phyloP scores from a whole-genome alignment of 495 filamentous ascomycete genomes.

The Penicillium mononematosum region DNA sequence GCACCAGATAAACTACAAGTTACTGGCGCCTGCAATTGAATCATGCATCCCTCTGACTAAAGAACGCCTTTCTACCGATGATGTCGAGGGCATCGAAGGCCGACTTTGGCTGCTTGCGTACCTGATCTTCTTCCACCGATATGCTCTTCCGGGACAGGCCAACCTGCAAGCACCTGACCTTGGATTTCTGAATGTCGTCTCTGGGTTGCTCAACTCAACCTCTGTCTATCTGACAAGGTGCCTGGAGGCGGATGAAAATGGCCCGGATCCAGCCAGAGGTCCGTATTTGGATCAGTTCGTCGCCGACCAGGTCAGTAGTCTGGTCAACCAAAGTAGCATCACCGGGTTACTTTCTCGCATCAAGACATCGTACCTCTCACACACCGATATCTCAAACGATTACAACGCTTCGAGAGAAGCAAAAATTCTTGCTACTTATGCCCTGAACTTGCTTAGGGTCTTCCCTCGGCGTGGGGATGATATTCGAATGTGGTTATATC shows the following conservation, averaged over 20 bases:
- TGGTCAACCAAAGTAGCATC: slow-evolving; percentile 66
- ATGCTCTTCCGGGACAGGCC: slow-evolving; percentile 44
- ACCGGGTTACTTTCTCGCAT: slow-evolving; percentile 55
- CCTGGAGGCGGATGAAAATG: slow-evolving; percentile 52
- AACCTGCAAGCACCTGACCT: slow-evolving; percentile 49
- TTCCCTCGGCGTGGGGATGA: slow-evolving; percentile 85
- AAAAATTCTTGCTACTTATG: slow-evolving; percentile 78
- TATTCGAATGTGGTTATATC: slow-evolving; percentile 92
- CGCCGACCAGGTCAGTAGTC: slow-evolving; percentile 56
- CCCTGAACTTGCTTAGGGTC: slow-evolving; percentile 77
- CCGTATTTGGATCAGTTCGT: slow-evolving; percentile 55
- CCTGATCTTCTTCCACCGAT: slow-evolving; percentile 70
- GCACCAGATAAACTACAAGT: slow-evolving; percentile 51
- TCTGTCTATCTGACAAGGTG: slow-evolving; percentile 56
- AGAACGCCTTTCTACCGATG: slow-evolving; percentile 24
- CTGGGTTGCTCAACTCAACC: slow-evolving; percentile 60
- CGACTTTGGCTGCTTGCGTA: slow-evolving; percentile 78
- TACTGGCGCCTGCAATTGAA: slow-evolving; percentile 50
- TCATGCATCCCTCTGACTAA: slow-evolving; percentile 32
- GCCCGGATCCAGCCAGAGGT: slow-evolving; percentile 28
- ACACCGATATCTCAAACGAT: slow-evolving; percentile 26
- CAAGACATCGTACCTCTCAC: slow-evolving; percentile 29
- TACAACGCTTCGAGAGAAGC: slow-evolving; percentile 56
- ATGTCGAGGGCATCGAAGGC: slow-evolving; percentile 34
- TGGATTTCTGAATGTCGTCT: slow-evolving; percentile 64